These are phyloP conservation scores for Sugiyamaella japonica DNA, from an alignment of 1,139 yeast genomes.

Conservation along the genomic window DNA sequence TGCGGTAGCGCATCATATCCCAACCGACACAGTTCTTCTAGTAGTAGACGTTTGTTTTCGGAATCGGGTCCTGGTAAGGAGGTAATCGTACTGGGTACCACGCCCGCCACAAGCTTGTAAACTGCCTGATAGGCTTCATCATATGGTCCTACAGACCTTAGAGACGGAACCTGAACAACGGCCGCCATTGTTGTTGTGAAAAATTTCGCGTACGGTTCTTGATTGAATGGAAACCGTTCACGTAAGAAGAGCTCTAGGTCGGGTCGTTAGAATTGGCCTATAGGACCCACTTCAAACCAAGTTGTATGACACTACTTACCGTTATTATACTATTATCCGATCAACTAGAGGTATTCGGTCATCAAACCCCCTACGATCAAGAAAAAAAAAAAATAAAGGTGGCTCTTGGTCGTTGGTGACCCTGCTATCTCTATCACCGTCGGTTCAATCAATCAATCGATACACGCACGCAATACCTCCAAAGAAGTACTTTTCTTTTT, in stretches of 20 bases:
- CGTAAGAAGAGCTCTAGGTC: no score
- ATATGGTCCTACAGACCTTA: conserved; percentile 14
- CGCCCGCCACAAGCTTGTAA: conserved; percentile 11
- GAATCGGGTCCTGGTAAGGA: conserved; percentile 20
- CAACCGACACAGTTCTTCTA: conserved; percentile 10
- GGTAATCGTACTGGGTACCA: conserved; percentile 1
- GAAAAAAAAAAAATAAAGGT: no score
- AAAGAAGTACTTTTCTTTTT: neutral
- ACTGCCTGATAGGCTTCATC: conserved; percentile 20
- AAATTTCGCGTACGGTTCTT: no score
- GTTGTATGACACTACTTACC: no score
- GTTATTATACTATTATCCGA: neutral
- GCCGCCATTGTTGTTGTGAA: conserved; percentile 10
- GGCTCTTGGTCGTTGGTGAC: neutral
- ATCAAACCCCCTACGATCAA: no score
- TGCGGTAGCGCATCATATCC: neutral
- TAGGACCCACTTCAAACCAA: no score
- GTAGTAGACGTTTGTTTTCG: conserved; percentile 12
- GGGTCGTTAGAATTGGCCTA: no score
- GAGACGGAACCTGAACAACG: conserved; percentile 10
- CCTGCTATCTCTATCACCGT: no score
- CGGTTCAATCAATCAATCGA: neutral
- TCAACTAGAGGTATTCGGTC: no score
- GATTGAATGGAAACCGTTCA: no score
- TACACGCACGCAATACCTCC: neutral